A percentile compares a stretch with the other conserved stretches of the same genome.
phyloP scores from a whole-genome alignment of 1,139 yeast genomes.

The Pichia sp. region DNA sequence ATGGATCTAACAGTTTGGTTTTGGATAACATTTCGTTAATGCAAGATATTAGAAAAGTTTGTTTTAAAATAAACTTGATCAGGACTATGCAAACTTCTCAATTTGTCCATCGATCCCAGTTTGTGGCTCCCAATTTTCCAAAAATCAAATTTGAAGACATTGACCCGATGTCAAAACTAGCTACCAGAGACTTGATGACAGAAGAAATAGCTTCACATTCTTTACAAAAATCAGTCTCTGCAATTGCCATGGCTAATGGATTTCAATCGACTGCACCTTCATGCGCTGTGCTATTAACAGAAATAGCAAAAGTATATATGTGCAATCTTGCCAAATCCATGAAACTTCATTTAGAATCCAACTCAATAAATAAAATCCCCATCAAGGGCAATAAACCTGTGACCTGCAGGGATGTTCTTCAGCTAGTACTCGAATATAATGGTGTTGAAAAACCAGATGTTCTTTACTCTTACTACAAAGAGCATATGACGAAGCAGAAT shows the following conservation, averaged over 20 bases:
- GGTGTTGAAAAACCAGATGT: constrained; percentile 81
- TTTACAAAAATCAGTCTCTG: constrained; percentile 65
- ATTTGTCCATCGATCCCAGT: constrained; percentile 68
- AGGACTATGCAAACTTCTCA: constrained; percentile 88
- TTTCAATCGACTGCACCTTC: constrained; percentile 77
- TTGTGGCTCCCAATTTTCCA: constrained; percentile 66
- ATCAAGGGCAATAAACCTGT: constrained; percentile 33
- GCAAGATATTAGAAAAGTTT: constrained; percentile 82
- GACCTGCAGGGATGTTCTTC: constrained; percentile 47
- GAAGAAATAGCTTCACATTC: constrained; percentile 60
- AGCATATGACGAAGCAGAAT: constrained; percentile 66
- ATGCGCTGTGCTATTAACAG: constrained; percentile 78
- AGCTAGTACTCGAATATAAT: constrained; percentile 69
- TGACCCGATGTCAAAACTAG: constrained; percentile 72
- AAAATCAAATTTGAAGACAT: constrained; percentile 63
- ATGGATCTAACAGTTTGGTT: constrained; percentile 60
- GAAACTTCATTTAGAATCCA: constrained; percentile 65
- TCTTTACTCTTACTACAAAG: constrained; percentile 68
- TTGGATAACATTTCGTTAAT: constrained; percentile 67
- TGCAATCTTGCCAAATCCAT: constrained; percentile 69
- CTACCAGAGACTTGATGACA: constrained; percentile 57
- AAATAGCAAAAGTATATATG: constrained; percentile 76
- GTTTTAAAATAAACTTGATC: constrained; percentile 83
- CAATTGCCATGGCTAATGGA: constrained; percentile 88
- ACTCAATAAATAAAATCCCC: constrained; percentile 43